These are phyloP conservation scores for Vitis labrusca DNA, from an alignment of 164 flowering plant genomes.

Conservation along the genomic window DNA sequence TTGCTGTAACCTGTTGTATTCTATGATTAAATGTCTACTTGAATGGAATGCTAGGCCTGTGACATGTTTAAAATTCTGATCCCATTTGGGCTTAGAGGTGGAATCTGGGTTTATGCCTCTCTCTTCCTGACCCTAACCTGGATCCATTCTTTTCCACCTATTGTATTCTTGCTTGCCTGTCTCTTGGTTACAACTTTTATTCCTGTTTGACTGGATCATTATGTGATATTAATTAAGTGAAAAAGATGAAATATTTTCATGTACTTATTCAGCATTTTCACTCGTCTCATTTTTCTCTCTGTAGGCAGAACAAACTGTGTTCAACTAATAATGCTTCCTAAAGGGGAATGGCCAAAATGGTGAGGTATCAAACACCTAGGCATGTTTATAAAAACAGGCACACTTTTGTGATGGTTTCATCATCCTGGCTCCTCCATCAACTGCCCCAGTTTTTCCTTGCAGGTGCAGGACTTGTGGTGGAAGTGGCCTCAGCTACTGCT, in stretches of 20 bases:
- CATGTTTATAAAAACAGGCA: too few species aligned
- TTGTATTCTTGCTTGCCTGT: too few species aligned
- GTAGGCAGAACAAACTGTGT: constrained; percentile 71
- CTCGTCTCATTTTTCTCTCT: not conserved
- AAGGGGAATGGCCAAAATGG: constrained; percentile 97
- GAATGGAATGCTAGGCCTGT: too few species aligned
- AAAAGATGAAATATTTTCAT: too few species aligned
- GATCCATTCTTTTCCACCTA: too few species aligned
- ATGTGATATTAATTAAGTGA: not conserved
- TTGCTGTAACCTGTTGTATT: too few species aligned
- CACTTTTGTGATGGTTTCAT: not conserved
- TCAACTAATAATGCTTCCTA: constrained; percentile 71
- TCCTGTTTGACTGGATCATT: not conserved
- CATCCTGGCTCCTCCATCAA: not conserved
- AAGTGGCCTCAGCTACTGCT: constrained; percentile 72
- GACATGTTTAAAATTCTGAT: too few species aligned
- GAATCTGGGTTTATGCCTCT: too few species aligned
- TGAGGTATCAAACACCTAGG: constrained; percentile 24
- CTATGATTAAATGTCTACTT: too few species aligned
- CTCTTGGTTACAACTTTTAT: not conserved
- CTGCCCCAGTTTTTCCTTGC: constrained; percentile 5
- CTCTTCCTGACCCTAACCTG: too few species aligned
- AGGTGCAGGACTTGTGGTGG: constrained; percentile 89
- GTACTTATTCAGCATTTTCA: too few species aligned
- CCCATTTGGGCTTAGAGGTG: too few species aligned